Evolutionary conservation across 371 early-diverging fungal species (phyloP), one percentile per base, ranked within the genome.

Genomic region (Zancudomyces culisetae): DNA sequence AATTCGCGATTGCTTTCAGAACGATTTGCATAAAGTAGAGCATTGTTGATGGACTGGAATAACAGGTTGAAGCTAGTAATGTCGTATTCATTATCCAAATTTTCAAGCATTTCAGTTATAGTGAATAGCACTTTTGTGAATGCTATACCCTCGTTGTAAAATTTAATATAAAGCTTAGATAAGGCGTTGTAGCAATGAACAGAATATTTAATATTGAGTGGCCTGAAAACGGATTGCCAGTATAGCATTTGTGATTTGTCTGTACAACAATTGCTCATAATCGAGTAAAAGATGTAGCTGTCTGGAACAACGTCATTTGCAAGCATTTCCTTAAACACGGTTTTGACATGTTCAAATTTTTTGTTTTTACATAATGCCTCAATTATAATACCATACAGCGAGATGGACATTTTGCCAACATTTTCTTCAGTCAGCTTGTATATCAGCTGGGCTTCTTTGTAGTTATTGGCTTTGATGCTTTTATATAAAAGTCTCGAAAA

Each of bases 331-430:
- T 30, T 29, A 27, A 58, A 66, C 42, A 66, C 52, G 2, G 42
- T 47, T 39, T 62, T 52, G 26, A 62, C 65, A 24, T 66, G 53
- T 0, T 58, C 60, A 12, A 59, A 35, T 19, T 53, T 51, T 1
- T 54, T 54, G 1, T 58, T 58, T 56, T 66, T 66, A 59, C 40
- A 59, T 19, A 66, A 57, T 6, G 55, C 53, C 27, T 66, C 65
- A 4, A 66, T 52, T 12, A 63, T 59, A 30, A 67, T 24, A 2
- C 56, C 56, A 29, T 66, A 66, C 0, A 66, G 61, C 12, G 55
- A 52, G 6, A 52, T 49, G 39, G 63, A 64, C 1, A 61, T 52
- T 35, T 42, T 24, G 19, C 58, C 52, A 10, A 20, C 22, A 28
- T 51, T 39, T 6, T 42, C 49, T n/a, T 61, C 57, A 58, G 65